Evolutionary conservation across 129 eudicot species (phyloP).

Genomic region (Cynara cardunculus): DNA sequence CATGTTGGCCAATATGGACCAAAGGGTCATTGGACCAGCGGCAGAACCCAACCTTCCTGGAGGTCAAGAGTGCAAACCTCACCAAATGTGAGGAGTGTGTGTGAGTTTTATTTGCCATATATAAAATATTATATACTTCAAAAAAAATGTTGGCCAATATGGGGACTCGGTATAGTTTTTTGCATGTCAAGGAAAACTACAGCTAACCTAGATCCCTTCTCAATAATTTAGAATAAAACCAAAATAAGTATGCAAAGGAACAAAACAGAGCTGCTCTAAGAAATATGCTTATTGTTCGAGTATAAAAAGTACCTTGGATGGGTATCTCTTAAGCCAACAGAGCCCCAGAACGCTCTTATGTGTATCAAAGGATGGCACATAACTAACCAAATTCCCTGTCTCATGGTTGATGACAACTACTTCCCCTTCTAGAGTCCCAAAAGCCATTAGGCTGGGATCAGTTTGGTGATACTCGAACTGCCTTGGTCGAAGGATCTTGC

Average conservation of each 20-base stretch:
- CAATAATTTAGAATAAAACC: no score
- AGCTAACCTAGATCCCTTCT: no score
- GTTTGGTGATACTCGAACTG: constrained; percentile 89
- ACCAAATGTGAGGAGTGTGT: no score
- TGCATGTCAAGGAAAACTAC: no score
- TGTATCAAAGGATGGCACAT: constrained; percentile 45
- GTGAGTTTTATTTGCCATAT: no score
- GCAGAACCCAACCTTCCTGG: no score
- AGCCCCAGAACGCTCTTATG: constrained; percentile 69
- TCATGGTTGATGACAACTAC: constrained; percentile 76
- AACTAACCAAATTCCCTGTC: constrained; percentile 43
- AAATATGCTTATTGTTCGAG: background rate
- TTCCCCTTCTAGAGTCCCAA: constrained; percentile 86
- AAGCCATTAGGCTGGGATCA: constrained; percentile 62
- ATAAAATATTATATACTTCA: no score
- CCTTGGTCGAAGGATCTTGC: constrained; percentile 60
- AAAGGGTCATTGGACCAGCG: background rate
- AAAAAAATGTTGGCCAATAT: no score
- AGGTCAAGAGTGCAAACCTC: no score
- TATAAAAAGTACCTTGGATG: constrained; percentile 62
- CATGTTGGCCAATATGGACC: background rate
- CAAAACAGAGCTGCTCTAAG: background rate
- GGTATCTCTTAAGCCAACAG: constrained; percentile 77
- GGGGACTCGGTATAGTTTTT: no score
- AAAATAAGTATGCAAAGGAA: background rate